Conservation (phyloP, 1,284 basidiomycete genomes). For the Puccinia hordei region DNA sequence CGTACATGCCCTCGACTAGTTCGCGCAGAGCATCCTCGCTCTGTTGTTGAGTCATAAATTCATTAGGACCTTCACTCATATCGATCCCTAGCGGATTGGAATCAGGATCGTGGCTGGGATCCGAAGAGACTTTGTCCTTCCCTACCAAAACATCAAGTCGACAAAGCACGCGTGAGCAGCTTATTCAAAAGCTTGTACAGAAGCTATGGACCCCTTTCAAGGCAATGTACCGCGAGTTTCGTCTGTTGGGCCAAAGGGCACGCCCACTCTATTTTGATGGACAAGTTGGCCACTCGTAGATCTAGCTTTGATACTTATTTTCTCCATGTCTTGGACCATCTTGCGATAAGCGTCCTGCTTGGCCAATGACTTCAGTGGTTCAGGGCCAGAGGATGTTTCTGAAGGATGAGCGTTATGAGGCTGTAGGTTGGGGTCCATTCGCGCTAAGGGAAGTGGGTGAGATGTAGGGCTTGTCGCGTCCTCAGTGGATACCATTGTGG, state of each 20-base stretch:
- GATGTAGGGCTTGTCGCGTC: background rate
- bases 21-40: conserved; percentile 65
- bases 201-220: background rate
- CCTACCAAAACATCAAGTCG: background rate
- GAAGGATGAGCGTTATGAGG: background rate
- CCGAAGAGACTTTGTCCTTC: background rate
- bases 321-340: conserved; percentile 23
- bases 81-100: conserved; percentile 25
- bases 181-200: too few relatives aligned
- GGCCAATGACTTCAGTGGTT: conserved; percentile 4
- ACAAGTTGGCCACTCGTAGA: background rate
- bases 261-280: background rate
- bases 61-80: conserved; percentile 43
- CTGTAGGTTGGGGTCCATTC: background rate
- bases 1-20: conserved; percentile 62
- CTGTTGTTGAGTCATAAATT: conserved; percentile 60
- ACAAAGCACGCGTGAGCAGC: background rate
- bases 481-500: background rate
- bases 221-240: background rate
- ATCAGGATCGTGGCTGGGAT: background rate
- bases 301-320: conserved; percentile 4
- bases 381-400: background rate
- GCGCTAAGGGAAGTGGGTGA: background rate
- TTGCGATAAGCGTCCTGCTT: conserved; percentile 16
- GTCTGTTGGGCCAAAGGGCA: background rate